Evolutionary conservation across 257 asterid species (phyloP), one percentile per base, ranked within the genome.

Genomic region (Solanum lignicaule): DNA sequence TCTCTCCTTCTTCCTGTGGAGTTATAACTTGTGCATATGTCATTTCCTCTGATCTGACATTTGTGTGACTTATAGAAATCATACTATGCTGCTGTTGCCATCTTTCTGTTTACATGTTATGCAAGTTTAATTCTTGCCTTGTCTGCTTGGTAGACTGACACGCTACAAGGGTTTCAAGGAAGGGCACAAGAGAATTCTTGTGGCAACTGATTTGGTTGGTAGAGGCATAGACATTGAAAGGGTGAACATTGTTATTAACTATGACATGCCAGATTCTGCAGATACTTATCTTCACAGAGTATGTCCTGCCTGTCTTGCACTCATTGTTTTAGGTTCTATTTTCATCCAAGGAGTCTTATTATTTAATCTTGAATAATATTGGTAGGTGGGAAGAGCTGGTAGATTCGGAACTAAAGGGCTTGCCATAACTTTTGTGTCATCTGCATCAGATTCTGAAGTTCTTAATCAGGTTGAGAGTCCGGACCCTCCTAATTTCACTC

Each of bases 211-310:
- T 93, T 93, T 96, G 93, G 99, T 96, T 60, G 99, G 99, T 21
- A 89, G 99, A 90, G 99, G 99, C 86, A 96, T 95, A 39, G 99
- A 96, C 89, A 96, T 96, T 68, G 99, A 96, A 90, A 92, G 99
- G 69, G 99, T 96, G 15, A 96, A 96, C 94, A 96, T 96, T 83
- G 99, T 96, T 76, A 93, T 96, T 31, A 96, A 96, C 91, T 96
- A 96, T 89, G 99, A 96, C 90, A 96, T 96, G 99, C 99, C 99
- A 7, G 98, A 96, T 87, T 96, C 99, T 39, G 98, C 99, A 0
- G 99, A 94, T 90, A 96, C 98, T 48, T 95, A 96, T 83, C 93
- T 96, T 86, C 99, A 96, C 90, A 94, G 99, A 98, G 98, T 96
- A 88, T 55, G 89, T 74, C 38, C 79, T 36, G 20, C 46, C 62